Percentiles rank a stretch among this genome's conserved stretches.
phyloP scores from a whole-genome alignment of 208 protist genomes.

The Leptomonas pyrrhocoris region DNA sequence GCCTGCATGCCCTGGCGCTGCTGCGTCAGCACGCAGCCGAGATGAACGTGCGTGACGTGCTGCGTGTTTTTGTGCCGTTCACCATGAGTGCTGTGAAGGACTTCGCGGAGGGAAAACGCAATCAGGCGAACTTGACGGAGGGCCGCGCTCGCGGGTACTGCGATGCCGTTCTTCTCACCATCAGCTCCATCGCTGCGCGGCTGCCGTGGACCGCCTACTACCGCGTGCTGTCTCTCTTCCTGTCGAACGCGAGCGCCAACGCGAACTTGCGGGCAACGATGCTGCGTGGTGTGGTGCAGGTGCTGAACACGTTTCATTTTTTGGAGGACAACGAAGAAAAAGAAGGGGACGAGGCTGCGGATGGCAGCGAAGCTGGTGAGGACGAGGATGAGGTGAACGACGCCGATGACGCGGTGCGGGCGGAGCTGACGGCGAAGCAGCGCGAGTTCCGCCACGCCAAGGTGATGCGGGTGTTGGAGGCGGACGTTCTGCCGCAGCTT shows the following conservation, averaged over 20 bases:
- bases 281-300: conserved; percentile 86
- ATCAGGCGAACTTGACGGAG: conserved; percentile 81
- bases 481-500: conserved; percentile 86
- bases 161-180: conserved; percentile 76
- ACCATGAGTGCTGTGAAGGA: conserved; percentile 83
- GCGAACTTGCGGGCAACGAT: conserved; percentile 72
- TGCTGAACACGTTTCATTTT: conserved; percentile 88
- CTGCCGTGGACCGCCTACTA: conserved; percentile 92
- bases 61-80: conserved; percentile 91
- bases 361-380: conserved; percentile 9
- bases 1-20: conserved; percentile 76
- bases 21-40: conserved; percentile 52
- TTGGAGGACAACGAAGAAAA: conserved; percentile 45
- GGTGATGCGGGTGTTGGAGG: conserved; percentile 77
- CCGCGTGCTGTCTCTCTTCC: conserved; percentile 79
- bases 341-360: conserved; percentile 10
- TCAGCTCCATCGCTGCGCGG: conserved; percentile 61
- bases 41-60: conserved; percentile 74
- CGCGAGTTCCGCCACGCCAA: conserved; percentile 55
- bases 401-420: conserved; percentile 30
- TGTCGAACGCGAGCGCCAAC: conserved; percentile 77
- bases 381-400: conserved; percentile 73
- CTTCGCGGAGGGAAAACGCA: conserved; percentile 86
- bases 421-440: conserved; percentile 46
- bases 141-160: conserved; percentile 84